These are phyloP conservation scores for Xanthoconium separans DNA, from an alignment of 1,284 basidiomycete genomes.

Conservation along the genomic window DNA sequence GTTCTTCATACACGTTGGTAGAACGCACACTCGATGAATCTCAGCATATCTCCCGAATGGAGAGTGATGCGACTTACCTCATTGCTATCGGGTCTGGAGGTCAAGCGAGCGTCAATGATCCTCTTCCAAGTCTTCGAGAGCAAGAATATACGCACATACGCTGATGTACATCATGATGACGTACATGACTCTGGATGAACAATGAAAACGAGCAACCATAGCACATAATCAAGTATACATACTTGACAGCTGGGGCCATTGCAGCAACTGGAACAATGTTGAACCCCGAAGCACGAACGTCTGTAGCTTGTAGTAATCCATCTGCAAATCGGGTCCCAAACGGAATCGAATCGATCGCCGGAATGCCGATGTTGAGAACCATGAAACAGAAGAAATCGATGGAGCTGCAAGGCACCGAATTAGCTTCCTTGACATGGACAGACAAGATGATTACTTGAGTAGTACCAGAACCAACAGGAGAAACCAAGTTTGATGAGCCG, in stretches of 20 bases:
- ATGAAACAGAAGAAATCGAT: constrained; percentile 91
- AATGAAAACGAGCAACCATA: constrained; percentile 2
- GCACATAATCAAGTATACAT: constrained; percentile 28
- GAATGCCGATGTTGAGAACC: constrained; percentile 84
- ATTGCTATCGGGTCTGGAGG: constrained; percentile 66
- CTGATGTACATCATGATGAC: constrained; percentile 88
- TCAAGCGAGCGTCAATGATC: constrained; percentile 7
- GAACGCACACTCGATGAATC: constrained; percentile 71
- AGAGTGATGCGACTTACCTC: constrained; percentile 45
- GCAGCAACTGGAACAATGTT: constrained; percentile 68
- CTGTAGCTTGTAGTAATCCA: constrained; percentile 71
- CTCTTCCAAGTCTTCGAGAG: not conserved
- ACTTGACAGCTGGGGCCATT: constrained; percentile 85
- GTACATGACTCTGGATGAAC: constrained; percentile 65
- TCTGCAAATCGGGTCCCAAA: constrained; percentile 63
- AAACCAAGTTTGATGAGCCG: constrained; percentile 95
- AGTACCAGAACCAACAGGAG: constrained; percentile 65
- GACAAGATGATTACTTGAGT: constrained; percentile 57
- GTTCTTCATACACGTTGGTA: constrained; percentile 98
- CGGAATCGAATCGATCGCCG: constrained; percentile 69
- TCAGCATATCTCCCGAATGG: not conserved
- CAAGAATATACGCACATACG: constrained; percentile 52
- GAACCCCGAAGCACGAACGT: constrained; percentile 90
- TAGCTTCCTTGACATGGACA: not conserved
- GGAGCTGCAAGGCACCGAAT: constrained; percentile 40